Evolutionary conservation across 129 eudicot genomes (phyloP), one percentile per base, ranked within the genome.

Genomic region (Flaveria ramosissima): DNA sequence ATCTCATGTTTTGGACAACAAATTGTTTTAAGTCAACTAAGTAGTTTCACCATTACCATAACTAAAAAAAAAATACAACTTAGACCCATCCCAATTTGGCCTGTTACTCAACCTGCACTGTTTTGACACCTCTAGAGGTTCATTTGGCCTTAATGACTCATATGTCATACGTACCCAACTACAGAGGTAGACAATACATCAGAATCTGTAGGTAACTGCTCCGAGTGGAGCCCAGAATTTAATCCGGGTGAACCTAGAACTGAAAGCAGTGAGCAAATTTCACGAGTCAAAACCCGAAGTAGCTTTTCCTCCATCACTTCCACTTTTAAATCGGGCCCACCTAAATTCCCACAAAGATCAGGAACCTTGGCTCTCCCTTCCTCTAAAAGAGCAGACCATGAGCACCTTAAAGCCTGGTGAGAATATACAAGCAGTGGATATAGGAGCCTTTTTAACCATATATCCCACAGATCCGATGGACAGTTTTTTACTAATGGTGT

Each of bases 241-340:
- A 91, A 81, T 59, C 84, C 96, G 0, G 91, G 83, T 7, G 92
- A 86, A 64, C 90, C 93, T 26, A 88, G 15, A 46, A 84, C 92
- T 4, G 90, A 89, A 57, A 94, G 83, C 17, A 94, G 86, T 7
- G 76, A 68, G 73, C 93, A 91, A 75, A 88, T 85, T 83, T 94
- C 99, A 63, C 99, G 97, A n/a, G 97, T 89, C 77, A 94, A 66
- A 77, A 76, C 90, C 68, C 99, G 85, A 45, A 94, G 99, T 74
- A 94, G 83, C 83, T 91, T 94, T 80, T 94, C 99, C 84, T 91
- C 97, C 85, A 94, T 91, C n/a, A 94, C 97, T 89, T 94, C 99
- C 57, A 91, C 90, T 77, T 89, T 94, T 32, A 94, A 51, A 78
- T 94, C 96, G 1, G 96, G 82, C 41, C 89, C 99, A 52, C 64